These are phyloP conservation scores for Aphanoascus verrucosus DNA, from an alignment of 2,329 filamentous ascomycete species.

Conservation along the genomic window DNA sequence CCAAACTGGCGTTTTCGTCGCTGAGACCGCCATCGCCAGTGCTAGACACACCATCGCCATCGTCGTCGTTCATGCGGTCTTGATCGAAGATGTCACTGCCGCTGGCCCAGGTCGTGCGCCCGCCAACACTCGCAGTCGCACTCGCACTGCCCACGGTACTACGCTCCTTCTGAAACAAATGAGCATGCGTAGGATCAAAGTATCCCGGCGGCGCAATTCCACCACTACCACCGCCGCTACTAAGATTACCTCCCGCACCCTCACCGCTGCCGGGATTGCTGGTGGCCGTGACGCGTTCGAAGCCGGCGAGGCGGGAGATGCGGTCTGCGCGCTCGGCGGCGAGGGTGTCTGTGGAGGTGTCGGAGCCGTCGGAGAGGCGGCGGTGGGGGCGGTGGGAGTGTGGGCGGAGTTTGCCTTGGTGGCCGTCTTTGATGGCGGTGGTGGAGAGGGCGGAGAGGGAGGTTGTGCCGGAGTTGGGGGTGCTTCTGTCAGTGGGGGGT, in stretches of 20 bases:
- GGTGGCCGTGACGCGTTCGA: constrained; percentile 66
- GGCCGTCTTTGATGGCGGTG: constrained; percentile 91
- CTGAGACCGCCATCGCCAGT: constrained; percentile 73
- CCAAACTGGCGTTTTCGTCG: constrained; percentile 73
- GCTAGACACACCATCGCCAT: constrained; percentile 49
- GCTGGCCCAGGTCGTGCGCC: constrained; percentile 57
- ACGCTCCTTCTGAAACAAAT: constrained; percentile 57
- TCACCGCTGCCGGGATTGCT: not conserved
- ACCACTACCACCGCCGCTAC: too few relatives aligned
- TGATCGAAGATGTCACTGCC: constrained; percentile 51
- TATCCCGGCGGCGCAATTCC: not conserved
- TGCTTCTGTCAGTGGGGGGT: constrained; percentile 52
- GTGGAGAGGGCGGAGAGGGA: constrained; percentile 86
- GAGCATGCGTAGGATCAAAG: constrained; percentile 30
- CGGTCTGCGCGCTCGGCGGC: constrained; percentile 90
- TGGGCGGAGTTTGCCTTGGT: constrained; percentile 66
- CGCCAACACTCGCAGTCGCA: constrained; percentile 63
- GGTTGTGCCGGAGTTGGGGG: constrained; percentile 83
- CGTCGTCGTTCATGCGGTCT: constrained; percentile 60
- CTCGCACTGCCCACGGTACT: constrained; percentile 87
- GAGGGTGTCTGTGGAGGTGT: constrained; percentile 58
- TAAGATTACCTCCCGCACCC: not conserved
- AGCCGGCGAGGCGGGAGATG: constrained; percentile 86
- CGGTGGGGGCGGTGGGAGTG: constrained; percentile 45
- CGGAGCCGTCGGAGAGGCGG: constrained; percentile 47